Base-by-base conservation (phyloP, 2,329 filamentous ascomycete species). In the Fusarium sp. region DNA sequence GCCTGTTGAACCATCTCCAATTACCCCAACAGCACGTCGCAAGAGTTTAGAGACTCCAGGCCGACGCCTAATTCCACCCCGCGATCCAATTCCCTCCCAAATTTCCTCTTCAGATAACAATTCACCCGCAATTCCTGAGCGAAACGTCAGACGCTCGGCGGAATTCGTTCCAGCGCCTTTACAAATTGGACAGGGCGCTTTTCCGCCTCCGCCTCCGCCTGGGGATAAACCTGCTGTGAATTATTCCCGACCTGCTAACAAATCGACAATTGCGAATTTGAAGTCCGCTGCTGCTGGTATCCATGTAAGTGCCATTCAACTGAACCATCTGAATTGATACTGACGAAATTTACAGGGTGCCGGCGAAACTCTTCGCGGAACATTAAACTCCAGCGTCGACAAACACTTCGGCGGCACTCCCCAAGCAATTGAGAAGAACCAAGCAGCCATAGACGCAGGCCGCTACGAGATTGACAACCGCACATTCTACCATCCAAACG, bases 391-490 rank as follows among this genome's bases (percentile, higher is more conserved):
- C 6, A 74, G 49, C 25, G 68, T 76, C 4, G 74, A 76, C 47
- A 72, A 54, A 46, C 68, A 61, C 9, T 65, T 76, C 15, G 75
- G 75, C 8, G 56, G 58, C 5, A 57, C 46, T 2, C n/a, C 55
- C 0, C 42, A 62, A 13, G 68, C 71, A 12, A 70, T 72, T 29
- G 65, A 76, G 13, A 76, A 74, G 65, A 70, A 76, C 35, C 74
- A 76, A 42, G 68, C 70, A 18, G 65, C 74, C 4, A 69, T 76
- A 5, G 75, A 76, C 5, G 71, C 71, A 8, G 75, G 75, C 13
- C 75, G 66, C 4, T 76, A 75, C 60, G 75, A 76, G 53, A 63
- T 76, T 7, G 73, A 76, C 4, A 76, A 76, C 4, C 55, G 65
- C 14, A 56, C 56, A 15, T 75, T 76, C 42, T 75, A 76, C 54